phyloP scores from a whole-genome alignment of 108 stramenopile genomes.

The Skeletonema tropicum region DNA sequence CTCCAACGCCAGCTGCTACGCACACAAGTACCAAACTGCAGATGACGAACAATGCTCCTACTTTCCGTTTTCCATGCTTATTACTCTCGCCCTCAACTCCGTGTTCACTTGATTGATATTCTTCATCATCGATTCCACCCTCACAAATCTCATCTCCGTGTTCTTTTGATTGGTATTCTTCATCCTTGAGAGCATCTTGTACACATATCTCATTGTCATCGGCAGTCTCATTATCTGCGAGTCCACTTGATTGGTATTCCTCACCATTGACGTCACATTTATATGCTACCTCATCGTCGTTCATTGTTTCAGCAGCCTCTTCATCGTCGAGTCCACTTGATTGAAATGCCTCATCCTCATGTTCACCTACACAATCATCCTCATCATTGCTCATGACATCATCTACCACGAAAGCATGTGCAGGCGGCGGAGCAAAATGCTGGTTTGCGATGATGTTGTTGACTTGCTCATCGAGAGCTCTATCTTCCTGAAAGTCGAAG shows the following conservation, averaged over 20 bases:
- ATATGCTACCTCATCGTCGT: not conserved
- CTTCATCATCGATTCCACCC: not conserved
- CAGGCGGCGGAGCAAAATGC: not conserved
- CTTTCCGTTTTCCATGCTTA: not conserved
- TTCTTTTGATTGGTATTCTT: too few relatives aligned
- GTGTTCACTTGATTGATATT: not conserved
- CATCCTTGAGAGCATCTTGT: too few relatives aligned
- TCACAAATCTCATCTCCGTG: not conserved
- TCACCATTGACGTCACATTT: not conserved
- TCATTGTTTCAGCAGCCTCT: not conserved
- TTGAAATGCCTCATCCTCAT: not conserved
- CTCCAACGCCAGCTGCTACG: not conserved
- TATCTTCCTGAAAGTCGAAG: not conserved
- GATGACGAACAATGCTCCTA: not conserved
- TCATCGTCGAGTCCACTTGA: not conserved
- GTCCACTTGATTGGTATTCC: not conserved
- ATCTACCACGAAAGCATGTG: not conserved
- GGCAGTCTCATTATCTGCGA: not conserved
- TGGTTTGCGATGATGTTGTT: not conserved
- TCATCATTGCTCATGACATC: not conserved
- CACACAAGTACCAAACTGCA: not conserved
- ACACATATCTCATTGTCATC: too few relatives aligned
- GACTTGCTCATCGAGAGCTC: not conserved
- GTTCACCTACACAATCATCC: not conserved
- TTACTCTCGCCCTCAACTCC: not conserved